Evolutionary conservation across 208 protist species (phyloP).

Genomic region (Acanthamoeba polyphaga): DNA sequence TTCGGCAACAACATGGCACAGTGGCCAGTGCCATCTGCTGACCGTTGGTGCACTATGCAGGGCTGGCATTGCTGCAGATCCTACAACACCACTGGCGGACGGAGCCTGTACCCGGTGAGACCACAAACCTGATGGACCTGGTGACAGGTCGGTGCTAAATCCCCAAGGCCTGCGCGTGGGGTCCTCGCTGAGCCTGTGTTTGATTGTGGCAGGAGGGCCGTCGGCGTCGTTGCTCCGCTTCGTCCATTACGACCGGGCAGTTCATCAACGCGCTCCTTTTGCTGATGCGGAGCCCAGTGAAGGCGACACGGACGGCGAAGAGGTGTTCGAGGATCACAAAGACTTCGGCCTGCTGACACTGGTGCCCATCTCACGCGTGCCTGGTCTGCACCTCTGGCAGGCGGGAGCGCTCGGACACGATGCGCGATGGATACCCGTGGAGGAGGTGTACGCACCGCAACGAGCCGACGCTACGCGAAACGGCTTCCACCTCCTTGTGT

Average conservation of each 20-base stretch:
- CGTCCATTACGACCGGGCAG: background rate
- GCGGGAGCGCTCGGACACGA: background rate
- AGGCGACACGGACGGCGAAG: background rate
- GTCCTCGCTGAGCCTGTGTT: background rate
- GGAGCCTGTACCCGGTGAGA: background rate
- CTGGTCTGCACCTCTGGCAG: constrained; percentile 20
- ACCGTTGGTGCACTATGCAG: background rate
- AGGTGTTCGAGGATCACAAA: constrained; percentile 31
- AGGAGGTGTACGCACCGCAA: background rate
- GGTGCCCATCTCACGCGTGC: background rate
- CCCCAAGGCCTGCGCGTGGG: background rate
- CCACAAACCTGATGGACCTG: background rate
- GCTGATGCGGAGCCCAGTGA: background rate
- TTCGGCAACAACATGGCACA: background rate
- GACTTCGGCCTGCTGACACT: constrained; percentile 14
- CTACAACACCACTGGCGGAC: background rate
- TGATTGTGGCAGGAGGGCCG: background rate
- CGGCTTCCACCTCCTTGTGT: background rate
- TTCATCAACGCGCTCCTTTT: too few relatives aligned
- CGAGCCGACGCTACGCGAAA: background rate
- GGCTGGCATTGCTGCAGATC: background rate
- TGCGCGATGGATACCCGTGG: background rate
- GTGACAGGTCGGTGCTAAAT: background rate
- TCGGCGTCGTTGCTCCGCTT: background rate
- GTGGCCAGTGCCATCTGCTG: background rate